phyloP scores from a whole-genome alignment of 2,329 filamentous ascomycete genomes.

The Beauveria caledonica region DNA sequence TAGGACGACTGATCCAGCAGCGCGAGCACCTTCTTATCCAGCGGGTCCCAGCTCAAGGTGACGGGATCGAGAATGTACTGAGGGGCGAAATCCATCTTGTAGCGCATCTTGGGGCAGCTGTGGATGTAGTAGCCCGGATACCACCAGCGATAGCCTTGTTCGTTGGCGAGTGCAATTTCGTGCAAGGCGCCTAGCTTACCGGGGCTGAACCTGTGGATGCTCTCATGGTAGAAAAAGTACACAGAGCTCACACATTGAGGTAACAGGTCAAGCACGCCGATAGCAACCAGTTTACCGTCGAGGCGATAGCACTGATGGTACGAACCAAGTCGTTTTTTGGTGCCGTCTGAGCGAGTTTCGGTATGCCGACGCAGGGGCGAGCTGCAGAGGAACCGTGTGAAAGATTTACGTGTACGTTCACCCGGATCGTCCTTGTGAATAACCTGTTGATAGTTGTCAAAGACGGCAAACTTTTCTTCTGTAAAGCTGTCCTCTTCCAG shows the following conservation, averaged over 20 bases:
- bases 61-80: conserved; percentile 67
- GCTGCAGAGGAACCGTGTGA: conserved; percentile 64
- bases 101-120: conserved; percentile 72
- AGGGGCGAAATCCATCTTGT: conserved; percentile 72
- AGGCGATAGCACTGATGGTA: conserved; percentile 78
- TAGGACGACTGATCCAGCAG: conserved; percentile 49
- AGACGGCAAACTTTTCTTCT: conserved; percentile 67
- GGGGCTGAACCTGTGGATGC: conserved; percentile 59
- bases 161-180: conserved; percentile 62
- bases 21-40: conserved; percentile 43
- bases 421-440: conserved; percentile 60
- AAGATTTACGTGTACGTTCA: conserved; percentile 53
- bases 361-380: conserved; percentile 53
- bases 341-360: conserved; percentile 37
- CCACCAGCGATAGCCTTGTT: conserved; percentile 66
- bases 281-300: conserved; percentile 65
- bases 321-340: conserved; percentile 54
- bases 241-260: conserved; percentile 72
- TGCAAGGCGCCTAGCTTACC: conserved; percentile 69
- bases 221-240: conserved; percentile 75
- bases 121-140: conserved; percentile 80
- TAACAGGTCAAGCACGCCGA: conserved; percentile 69
- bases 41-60: conserved; percentile 51
- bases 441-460: conserved; percentile 63
- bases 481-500: conserved; percentile 64